Conservation (phyloP, 768 basidiomycete species). For the Leccinum pellstonianum region DNA sequence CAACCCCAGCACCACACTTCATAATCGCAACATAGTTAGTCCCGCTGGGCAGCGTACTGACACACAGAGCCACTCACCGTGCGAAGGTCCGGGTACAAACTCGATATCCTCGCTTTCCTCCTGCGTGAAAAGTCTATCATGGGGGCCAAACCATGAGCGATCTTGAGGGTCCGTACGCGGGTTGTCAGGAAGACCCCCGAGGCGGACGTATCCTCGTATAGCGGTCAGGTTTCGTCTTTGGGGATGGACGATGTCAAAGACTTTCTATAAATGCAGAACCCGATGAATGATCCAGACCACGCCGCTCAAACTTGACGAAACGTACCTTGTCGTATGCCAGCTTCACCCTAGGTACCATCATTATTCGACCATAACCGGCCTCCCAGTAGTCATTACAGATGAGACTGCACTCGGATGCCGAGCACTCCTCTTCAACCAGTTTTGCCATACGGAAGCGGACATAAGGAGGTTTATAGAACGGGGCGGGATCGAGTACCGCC, state of each 20-base stretch:
- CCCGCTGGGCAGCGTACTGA: neutral
- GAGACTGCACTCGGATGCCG: slow-evolving; percentile 91
- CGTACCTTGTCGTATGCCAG: slow-evolving; percentile 89
- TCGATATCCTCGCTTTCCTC: slow-evolving; percentile 80
- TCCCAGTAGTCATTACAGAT: slow-evolving; percentile 99
- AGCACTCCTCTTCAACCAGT: slow-evolving; percentile 86
- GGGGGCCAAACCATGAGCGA: slow-evolving; percentile 96
- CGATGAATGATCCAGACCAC: slow-evolving; percentile 4
- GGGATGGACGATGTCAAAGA: slow-evolving; percentile 95
- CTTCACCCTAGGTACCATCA: slow-evolving; percentile 98
- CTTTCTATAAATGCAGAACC: slow-evolving; percentile 54
- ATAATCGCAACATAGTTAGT: slow-evolving; percentile 6
- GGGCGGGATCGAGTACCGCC: slow-evolving; percentile 91
- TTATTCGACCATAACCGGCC: slow-evolving; percentile 91
- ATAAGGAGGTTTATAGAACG: slow-evolving; percentile 89
- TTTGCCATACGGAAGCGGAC: slow-evolving; percentile 95
- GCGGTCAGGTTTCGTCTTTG: slow-evolving; percentile 88
- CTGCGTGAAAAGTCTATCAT: slow-evolving; percentile 88
- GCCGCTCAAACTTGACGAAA: neutral
- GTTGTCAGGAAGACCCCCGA: slow-evolving; percentile 97
- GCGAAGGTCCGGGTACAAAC: slow-evolving; percentile 79
- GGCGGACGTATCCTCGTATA: slow-evolving; percentile 87
- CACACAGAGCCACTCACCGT: slow-evolving; percentile 51
- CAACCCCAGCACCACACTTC: slow-evolving; percentile 99
- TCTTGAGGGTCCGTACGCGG: slow-evolving; percentile 97